phyloP scores from a whole-genome alignment of 495 filamentous ascomycete genomes.

The Venustampulla echinocandica region DNA sequence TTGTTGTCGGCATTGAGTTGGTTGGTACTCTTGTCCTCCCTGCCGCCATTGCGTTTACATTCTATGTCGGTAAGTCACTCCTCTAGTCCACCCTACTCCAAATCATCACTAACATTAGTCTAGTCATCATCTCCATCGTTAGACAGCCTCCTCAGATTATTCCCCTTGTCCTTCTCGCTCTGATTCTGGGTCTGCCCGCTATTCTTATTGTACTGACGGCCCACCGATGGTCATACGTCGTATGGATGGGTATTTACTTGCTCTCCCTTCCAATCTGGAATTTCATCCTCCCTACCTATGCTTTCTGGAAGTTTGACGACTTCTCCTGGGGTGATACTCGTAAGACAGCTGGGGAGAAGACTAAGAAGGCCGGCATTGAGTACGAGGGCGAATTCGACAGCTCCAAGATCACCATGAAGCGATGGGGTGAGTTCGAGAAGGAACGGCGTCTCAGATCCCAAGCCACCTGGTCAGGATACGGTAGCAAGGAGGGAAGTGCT shows the following conservation, averaged over 20 bases:
- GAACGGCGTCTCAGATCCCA: slow-evolving; percentile 27
- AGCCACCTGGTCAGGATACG: slow-evolving; percentile 11
- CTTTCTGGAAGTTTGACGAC: slow-evolving; percentile 99
- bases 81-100: slow-evolving; percentile 32
- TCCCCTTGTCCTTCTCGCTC: slow-evolving; percentile 77
- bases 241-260: slow-evolving; percentile 97
- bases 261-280: slow-evolving; percentile 95
- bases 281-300: slow-evolving; percentile 86
- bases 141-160: slow-evolving; percentile 80
- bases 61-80: slow-evolving; percentile 76
- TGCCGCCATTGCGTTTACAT: slow-evolving; percentile 91
- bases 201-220: slow-evolving; percentile 92
- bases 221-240: slow-evolving; percentile 85
- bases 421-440: slow-evolving; percentile 95
- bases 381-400: slow-evolving; percentile 96
- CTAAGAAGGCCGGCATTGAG: slow-evolving; percentile 66
- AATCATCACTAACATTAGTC: neutral
- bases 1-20: slow-evolving; percentile 92
- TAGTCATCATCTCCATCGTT: slow-evolving; percentile 81
- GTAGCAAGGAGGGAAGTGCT: slow-evolving; percentile 14
- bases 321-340: slow-evolving; percentile 99
- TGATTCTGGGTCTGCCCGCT: slow-evolving; percentile 91
- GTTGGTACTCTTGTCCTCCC: slow-evolving; percentile 91
- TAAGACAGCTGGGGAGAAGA: slow-evolving; percentile 87
- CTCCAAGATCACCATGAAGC: slow-evolving; percentile 96